phyloP scores from a whole-genome alignment of 208 protist species.

The Leishmania guyanensis region DNA sequence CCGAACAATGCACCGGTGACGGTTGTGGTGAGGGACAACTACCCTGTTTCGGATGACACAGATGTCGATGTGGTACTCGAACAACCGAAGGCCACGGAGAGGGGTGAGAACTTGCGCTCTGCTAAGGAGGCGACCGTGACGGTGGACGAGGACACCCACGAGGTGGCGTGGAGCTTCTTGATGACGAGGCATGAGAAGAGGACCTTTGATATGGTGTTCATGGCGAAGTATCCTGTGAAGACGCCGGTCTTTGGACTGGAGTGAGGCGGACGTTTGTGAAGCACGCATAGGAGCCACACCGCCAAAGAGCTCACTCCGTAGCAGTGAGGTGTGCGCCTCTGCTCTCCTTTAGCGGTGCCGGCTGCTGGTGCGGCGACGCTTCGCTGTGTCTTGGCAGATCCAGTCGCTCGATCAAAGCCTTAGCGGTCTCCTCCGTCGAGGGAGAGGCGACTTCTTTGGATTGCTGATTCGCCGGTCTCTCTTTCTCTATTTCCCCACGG shows the following conservation, averaged over 20 bases:
- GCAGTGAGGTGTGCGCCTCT: neutral
- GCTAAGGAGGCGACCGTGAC: slow-evolving; percentile 22
- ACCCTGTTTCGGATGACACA: slow-evolving; percentile 43
- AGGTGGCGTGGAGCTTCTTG: slow-evolving; percentile 45
- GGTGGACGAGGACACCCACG: slow-evolving; percentile 41
- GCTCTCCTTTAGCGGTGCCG: neutral
- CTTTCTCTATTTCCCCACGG: neutral
- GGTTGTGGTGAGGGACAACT: slow-evolving; percentile 62
- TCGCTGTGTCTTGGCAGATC: neutral
- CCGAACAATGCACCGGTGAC: slow-evolving; percentile 20
- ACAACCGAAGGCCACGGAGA: slow-evolving; percentile 18
- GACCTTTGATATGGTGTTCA: slow-evolving; percentile 43
- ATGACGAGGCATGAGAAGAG: slow-evolving; percentile 31
- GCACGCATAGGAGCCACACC: neutral
- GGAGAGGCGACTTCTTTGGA: neutral
- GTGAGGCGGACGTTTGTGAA: neutral
- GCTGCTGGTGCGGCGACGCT: neutral
- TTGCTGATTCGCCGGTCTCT: neutral
- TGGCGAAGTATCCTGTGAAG: slow-evolving; percentile 29
- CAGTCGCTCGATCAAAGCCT: neutral
- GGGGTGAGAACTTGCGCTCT: neutral
- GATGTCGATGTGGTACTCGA: slow-evolving; percentile 39
- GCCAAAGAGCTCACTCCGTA: neutral
- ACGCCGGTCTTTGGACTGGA: slow-evolving; percentile 33
- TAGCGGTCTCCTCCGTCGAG: neutral